phyloP scores from a whole-genome alignment of 345 rosid genomes.

The Arabis hirsuta region DNA sequence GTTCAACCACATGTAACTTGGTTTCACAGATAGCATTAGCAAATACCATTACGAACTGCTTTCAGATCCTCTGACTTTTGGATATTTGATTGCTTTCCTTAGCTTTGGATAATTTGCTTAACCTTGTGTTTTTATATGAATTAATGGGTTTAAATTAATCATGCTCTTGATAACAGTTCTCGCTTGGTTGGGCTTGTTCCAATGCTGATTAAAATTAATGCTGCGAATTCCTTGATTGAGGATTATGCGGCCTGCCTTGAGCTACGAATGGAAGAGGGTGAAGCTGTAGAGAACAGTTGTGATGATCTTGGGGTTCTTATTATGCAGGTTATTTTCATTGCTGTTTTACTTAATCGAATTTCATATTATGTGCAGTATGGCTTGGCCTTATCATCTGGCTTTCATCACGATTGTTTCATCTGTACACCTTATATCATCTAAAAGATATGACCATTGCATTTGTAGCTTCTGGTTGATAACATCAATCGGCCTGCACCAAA shows the following conservation, averaged over 20 bases:
- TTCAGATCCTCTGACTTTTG: constrained; percentile 13
- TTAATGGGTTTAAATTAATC: constrained; percentile 17
- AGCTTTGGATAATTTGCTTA: constrained; percentile 5
- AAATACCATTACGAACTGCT: constrained; percentile 22
- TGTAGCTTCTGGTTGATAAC: constrained; percentile 87
- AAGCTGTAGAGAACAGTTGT: constrained; percentile 62
- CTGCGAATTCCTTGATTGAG: constrained; percentile 69
- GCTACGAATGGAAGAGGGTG: constrained; percentile 74
- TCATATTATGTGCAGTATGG: constrained; percentile 10
- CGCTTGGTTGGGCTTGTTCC: constrained; percentile 93
- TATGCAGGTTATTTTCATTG: constrained; percentile 68
- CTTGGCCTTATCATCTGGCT: constrained; percentile 17
- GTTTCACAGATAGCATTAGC: constrained; percentile 12
- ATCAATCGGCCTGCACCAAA: constrained; percentile 90
- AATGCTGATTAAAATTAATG: constrained; percentile 75
- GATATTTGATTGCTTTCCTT: constrained; percentile 16
- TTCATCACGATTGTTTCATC: constrained; percentile 14
- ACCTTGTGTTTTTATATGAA: constrained; percentile 15
- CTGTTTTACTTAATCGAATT: constrained; percentile 3
- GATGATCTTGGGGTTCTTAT: constrained; percentile 88
- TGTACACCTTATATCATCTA: constrained; percentile 1
- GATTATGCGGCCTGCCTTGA: constrained; percentile 97
- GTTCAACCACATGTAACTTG: constrained; percentile 10
- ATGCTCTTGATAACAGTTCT: constrained; percentile 57
- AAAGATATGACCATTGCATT: constrained; percentile 21